Evolutionary conservation across 2,329 filamentous ascomycete genomes (phyloP).

Genomic region (Ophiocordyceps polyrhachis-furcata): DNA sequence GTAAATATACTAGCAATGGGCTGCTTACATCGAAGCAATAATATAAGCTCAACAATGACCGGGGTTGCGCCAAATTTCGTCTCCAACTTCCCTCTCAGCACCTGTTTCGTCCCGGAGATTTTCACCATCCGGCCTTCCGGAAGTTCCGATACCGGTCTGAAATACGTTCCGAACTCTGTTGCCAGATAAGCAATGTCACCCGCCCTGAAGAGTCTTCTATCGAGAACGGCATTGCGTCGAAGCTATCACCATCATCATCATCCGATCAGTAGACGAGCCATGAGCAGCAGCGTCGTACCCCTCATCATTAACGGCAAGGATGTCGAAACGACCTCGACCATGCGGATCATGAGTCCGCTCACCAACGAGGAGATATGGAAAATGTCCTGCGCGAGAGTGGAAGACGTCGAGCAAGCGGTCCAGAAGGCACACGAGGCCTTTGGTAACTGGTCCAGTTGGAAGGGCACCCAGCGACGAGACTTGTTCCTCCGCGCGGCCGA

Average conservation of each 20-base stretch:
- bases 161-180: background rate
- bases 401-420: constrained; percentile 33
- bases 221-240: background rate
- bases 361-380: background rate
- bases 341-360: background rate
- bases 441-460: constrained; percentile 46
- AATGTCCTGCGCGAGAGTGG: constrained; percentile 2
- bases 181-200: background rate
- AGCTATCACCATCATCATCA: no score
- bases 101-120: no score
- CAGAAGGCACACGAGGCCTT: constrained; percentile 45
- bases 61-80: no score
- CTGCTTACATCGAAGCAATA: no score
- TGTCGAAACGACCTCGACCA: constrained; percentile 21
- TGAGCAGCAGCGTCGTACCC: constrained; percentile 12
- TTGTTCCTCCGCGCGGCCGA: constrained; percentile 53
- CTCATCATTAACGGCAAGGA: constrained; percentile 26
- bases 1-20: no score
- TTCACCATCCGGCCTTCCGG: no score
- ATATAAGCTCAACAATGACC: no score
- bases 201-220: background rate
- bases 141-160: no score
- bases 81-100: no score
- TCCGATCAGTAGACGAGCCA: background rate
- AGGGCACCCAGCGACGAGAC: constrained; percentile 41